phyloP scores from a whole-genome alignment of 2,329 filamentous ascomycete species.

The Aspergillus hortae region DNA sequence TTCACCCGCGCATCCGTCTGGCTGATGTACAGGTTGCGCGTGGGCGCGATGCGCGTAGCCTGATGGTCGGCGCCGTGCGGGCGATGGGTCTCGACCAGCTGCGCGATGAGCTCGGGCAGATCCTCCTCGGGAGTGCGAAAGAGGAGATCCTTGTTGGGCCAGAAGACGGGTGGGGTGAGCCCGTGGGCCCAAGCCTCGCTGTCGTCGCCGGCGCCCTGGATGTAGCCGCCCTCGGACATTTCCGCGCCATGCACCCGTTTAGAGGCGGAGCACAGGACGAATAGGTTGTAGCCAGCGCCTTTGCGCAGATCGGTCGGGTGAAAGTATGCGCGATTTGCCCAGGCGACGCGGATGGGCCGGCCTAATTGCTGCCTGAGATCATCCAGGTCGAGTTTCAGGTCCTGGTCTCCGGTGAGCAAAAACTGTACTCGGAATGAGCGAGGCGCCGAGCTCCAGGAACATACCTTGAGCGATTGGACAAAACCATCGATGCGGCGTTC shows the following conservation, averaged over 20 bases:
- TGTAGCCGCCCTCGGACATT: constrained; percentile 69
- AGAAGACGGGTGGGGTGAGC: constrained; percentile 75
- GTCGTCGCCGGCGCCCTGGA: constrained; percentile 93
- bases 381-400: constrained; percentile 59
- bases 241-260: constrained; percentile 67
- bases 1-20: constrained; percentile 27
- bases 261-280: constrained; percentile 85
- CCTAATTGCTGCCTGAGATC: constrained; percentile 54
- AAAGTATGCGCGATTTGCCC: constrained; percentile 68
- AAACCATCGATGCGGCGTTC: constrained; percentile 57
- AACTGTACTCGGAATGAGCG: background rate
- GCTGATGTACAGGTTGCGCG: constrained; percentile 32
- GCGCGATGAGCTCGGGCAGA: constrained; percentile 50
- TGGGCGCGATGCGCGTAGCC: constrained; percentile 36
- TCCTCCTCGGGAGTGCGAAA: constrained; percentile 65
- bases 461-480: constrained; percentile 47
- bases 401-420: constrained; percentile 25
- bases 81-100: constrained; percentile 34
- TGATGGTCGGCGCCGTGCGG: constrained; percentile 16
- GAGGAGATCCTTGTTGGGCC: constrained; percentile 62
- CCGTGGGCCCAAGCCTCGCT: constrained; percentile 88
- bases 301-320: constrained; percentile 44
- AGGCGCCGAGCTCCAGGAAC: constrained; percentile 1
- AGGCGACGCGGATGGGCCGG: constrained; percentile 73
- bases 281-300: constrained; percentile 60